Base-by-base conservation (phyloP, 306 rosid species). In the Psophocarpus tetragonolobus region DNA sequence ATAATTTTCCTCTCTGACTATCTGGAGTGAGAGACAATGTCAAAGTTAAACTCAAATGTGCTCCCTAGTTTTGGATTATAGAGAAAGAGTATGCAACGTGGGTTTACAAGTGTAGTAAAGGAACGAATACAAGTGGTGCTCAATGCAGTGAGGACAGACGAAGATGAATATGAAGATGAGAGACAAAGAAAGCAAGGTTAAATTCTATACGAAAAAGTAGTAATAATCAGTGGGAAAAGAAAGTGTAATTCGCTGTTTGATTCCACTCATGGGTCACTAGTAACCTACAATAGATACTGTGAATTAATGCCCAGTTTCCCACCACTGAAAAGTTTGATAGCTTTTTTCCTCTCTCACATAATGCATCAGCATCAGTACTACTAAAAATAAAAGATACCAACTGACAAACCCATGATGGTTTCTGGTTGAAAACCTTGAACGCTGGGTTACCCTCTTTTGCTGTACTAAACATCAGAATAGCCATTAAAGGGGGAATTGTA, bases 81-180 rank as follows among this genome's bases (percentile, higher is more conserved):
- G 27, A 53, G 61, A 54, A 54, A n/a, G 62, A 54, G n/a, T 3
- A 23, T 54, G 32, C 4, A 4, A 10, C 4, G 62, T 23, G 11
- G 30, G 64, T 27, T 36, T 50, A 63, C 77, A 81, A 72, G 70
- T 50, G 71, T 53, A 50, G 32, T 41, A n/a, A 67, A 30, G 9
- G 47, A 73, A 66, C 10, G 68, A 39, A 70, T 17, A 54, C 74
- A 63, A 20, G 84, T 84, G 79, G 50, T 64, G 50, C 61, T 78
- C 45, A 80, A 30, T 66, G 66, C 68, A 70, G 39, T 51, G 66
- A 15, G 67, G n/a, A n/a, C n/a, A n/a, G n/a, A n/a, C n/a, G n/a
- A n/a, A n/a, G n/a, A n/a, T n/a, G n/a, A n/a, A n/a, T n/a, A 90
- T 89, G 96, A 87, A 80, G 85, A 87, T 84, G 84, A 81, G 71